phyloP scores from a whole-genome alignment of 371 early-diverging fungal genomes.

The Racocetra persica region DNA sequence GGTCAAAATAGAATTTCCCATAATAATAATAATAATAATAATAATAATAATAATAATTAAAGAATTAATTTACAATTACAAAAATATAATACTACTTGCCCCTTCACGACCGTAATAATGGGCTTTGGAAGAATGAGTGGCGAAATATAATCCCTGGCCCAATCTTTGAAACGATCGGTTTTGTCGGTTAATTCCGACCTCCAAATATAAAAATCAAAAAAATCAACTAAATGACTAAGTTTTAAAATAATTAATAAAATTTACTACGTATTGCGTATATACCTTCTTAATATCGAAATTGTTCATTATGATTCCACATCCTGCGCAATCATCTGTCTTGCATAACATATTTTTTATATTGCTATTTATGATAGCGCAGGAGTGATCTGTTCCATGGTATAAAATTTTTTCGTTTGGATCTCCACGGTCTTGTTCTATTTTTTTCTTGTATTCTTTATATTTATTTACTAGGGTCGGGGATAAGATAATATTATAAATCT shows the following conservation, averaged over 20 bases:
- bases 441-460: neutral
- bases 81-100: slow-evolving; percentile 12
- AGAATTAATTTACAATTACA: neutral
- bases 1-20: neutral
- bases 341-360: neutral
- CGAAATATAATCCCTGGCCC: slow-evolving; percentile 40
- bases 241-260: neutral
- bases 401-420: slow-evolving; percentile 2
- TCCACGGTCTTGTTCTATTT: neutral
- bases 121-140: slow-evolving; percentile 23
- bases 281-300: slow-evolving; percentile 6
- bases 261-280: neutral
- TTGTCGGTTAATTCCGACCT: slow-evolving; percentile 33
- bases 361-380: neutral
- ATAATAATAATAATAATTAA: too few relatives aligned
- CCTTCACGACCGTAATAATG: slow-evolving; percentile 36
- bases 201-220: neutral
- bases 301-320: slow-evolving; percentile 32
- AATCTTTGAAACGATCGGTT: slow-evolving; percentile 17
- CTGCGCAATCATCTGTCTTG: neutral
- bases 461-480: neutral
- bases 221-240: neutral
- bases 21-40: too few relatives aligned
- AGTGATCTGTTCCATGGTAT: slow-evolving; percentile 32
- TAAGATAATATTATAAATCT: neutral